phyloP scores from a whole-genome alignment of 1,284 basidiomycete genomes.

The Violaceomyces palustris region DNA sequence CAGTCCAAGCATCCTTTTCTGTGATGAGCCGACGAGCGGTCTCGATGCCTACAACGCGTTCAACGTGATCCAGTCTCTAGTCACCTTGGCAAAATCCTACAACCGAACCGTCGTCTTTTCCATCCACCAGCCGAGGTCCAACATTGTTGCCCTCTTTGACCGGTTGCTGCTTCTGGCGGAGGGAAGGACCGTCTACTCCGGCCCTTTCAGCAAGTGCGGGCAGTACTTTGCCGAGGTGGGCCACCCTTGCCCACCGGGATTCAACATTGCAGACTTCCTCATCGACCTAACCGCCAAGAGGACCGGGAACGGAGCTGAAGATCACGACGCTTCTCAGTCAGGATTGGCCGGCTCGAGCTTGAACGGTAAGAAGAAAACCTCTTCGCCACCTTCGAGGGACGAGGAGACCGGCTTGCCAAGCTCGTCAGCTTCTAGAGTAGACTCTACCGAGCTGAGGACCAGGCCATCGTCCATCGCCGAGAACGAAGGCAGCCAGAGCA shows the following conservation, averaged over 20 bases:
- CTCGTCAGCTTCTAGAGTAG: not conserved
- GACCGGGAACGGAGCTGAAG: not conserved
- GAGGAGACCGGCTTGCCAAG: slow-evolving; percentile 2
- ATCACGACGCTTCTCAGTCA: not conserved
- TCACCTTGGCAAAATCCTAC: slow-evolving; percentile 77
- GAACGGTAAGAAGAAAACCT: not conserved
- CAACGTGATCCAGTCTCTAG: slow-evolving; percentile 85
- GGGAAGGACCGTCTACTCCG: slow-evolving; percentile 66
- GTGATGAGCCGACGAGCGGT: slow-evolving; percentile 93
- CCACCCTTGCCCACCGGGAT: slow-evolving; percentile 82
- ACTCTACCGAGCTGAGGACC: slow-evolving; percentile 59
- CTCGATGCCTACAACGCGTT: slow-evolving; percentile 85
- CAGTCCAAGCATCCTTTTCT: slow-evolving; percentile 86
- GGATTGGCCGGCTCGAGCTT: too few species aligned
- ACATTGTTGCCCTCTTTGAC: slow-evolving; percentile 92
- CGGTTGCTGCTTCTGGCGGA: slow-evolving; percentile 78
- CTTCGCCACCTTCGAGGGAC: slow-evolving; percentile 4
- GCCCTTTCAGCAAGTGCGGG: slow-evolving; percentile 68
- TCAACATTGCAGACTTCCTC: slow-evolving; percentile 79
- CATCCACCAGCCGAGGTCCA: slow-evolving; percentile 96
- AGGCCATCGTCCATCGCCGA: slow-evolving; percentile 62
- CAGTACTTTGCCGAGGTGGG: slow-evolving; percentile 75
- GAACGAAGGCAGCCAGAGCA: slow-evolving; percentile 31
- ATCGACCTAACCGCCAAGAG: slow-evolving; percentile 35
- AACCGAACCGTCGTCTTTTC: slow-evolving; percentile 95